Evolutionary conservation across 257 asterid species (phyloP).

Genomic region (Primulina eburnea): DNA sequence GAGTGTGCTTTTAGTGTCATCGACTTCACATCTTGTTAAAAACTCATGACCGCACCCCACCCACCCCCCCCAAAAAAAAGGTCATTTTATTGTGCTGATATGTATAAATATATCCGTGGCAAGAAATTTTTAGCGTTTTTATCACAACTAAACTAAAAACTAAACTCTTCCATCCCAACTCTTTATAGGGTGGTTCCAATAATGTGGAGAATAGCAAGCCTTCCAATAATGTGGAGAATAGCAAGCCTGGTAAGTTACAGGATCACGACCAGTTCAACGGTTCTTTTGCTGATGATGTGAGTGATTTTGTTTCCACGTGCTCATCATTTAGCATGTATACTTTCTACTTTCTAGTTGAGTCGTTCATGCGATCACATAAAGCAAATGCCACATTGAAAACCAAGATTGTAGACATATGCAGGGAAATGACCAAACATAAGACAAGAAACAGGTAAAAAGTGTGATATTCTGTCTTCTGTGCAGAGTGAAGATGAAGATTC

Average conservation of each 20-base stretch:
- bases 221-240: constrained; percentile 36
- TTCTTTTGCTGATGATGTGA: constrained; percentile 51
- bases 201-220: constrained; percentile 32
- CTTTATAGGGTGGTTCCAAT: constrained; percentile 50
- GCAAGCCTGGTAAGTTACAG: constrained; percentile 32
- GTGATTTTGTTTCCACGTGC: constrained; percentile 21
- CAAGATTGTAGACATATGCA: not conserved
- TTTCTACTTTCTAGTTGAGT: not conserved
- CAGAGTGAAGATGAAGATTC: constrained; percentile 56
- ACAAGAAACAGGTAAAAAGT: not conserved
- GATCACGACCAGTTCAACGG: constrained; percentile 34
- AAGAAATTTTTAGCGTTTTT: not conserved
- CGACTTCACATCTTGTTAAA: too few species aligned
- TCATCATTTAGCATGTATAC: not conserved
- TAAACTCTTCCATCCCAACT: constrained; percentile 17
- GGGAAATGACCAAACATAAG: not conserved
- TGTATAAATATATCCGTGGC: too few species aligned
- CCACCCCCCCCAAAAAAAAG: too few species aligned
- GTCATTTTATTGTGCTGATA: too few species aligned
- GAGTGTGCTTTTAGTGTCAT: too few species aligned
- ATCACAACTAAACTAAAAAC: not conserved
- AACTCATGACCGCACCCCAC: too few species aligned
- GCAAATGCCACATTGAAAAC: not conserved
- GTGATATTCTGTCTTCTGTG: constrained; percentile 4
- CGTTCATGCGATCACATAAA: not conserved